Percentiles rank a stretch among this genome's conserved stretches.
Evolutionary conservation across 345 rosid species (phyloP).

Genomic region (Luvunga scandens): DNA sequence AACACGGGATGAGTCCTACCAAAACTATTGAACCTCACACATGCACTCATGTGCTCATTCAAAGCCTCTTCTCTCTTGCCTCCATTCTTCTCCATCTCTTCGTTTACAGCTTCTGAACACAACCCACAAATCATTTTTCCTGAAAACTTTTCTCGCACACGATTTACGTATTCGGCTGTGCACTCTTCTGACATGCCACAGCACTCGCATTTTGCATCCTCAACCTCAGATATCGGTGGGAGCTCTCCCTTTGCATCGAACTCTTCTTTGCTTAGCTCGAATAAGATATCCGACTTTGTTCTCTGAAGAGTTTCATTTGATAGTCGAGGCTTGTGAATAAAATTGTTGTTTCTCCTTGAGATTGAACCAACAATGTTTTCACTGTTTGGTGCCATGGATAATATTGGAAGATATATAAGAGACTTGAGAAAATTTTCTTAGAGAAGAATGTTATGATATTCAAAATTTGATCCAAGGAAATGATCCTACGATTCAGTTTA

Average conservation of each 20-base stretch:
- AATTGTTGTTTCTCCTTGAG: neutral
- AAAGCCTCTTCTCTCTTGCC: constrained; percentile 67
- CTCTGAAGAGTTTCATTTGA: constrained; percentile 53
- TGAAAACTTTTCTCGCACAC: constrained; percentile 44
- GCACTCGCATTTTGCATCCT: constrained; percentile 85
- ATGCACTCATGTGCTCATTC: constrained; percentile 59
- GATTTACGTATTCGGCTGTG: constrained; percentile 61
- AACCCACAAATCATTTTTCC: constrained; percentile 82
- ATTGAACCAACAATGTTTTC: constrained; percentile 18
- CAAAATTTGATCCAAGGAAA: neutral
- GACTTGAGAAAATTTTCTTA: too few relatives aligned
- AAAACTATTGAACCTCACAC: constrained; percentile 62
- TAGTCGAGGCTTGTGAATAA: constrained; percentile 20
- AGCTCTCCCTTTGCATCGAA: constrained; percentile 18
- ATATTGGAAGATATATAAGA: neutral
- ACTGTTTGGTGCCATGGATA: constrained; percentile 39
- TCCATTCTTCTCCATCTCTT: constrained; percentile 58
- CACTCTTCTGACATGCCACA: constrained; percentile 94
- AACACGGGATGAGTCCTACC: constrained; percentile 72
- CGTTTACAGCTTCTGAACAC: constrained; percentile 71
- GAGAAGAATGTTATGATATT: neutral
- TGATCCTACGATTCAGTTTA: neutral
- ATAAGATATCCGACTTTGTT: constrained; percentile 64
- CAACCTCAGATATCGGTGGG: constrained; percentile 55
- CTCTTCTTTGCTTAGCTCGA: constrained; percentile 49